Percentiles rank a stretch among this genome's conserved stretches.
These are phyloP conservation scores for Penicillium malachiteum DNA, from an alignment of 495 filamentous ascomycete genomes.

Conservation along the genomic window DNA sequence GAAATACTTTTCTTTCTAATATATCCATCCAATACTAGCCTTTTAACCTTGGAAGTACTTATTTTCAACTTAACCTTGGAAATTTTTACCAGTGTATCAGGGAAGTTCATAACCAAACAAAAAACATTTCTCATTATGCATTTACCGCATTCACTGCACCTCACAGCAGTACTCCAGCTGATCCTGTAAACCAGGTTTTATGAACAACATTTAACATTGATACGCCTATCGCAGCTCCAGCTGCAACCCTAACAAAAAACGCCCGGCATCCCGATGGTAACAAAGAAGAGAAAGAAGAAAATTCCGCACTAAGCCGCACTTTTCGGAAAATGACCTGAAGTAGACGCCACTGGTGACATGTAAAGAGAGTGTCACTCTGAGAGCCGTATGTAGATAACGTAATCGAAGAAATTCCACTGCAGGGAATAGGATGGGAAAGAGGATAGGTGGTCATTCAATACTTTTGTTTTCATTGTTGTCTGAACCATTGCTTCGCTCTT, in stretches of 20 bases:
- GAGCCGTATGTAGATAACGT: not conserved
- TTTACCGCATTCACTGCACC: no score
- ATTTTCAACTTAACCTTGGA: not conserved
- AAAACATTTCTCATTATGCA: not conserved
- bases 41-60: no score
- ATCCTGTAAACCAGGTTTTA: not conserved
- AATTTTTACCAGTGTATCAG: no score
- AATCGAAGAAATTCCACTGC: not conserved
- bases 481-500: constrained; percentile 17
- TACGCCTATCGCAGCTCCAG: not conserved
- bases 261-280: not conserved
- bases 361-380: not conserved
- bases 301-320: not conserved
- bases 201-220: not conserved
- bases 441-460: constrained; percentile 18
- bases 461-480: constrained; percentile 19
- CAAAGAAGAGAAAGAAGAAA: not conserved
- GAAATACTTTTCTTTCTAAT: not conserved
- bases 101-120: not conserved
- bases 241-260: not conserved
- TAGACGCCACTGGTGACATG: not conserved
- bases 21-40: not conserved
- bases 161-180: not conserved
- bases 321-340: not conserved
- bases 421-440: not conserved